Base-by-base conservation (phyloP, 78 protist genomes). In the Dictyostelium capitatum region DNA sequence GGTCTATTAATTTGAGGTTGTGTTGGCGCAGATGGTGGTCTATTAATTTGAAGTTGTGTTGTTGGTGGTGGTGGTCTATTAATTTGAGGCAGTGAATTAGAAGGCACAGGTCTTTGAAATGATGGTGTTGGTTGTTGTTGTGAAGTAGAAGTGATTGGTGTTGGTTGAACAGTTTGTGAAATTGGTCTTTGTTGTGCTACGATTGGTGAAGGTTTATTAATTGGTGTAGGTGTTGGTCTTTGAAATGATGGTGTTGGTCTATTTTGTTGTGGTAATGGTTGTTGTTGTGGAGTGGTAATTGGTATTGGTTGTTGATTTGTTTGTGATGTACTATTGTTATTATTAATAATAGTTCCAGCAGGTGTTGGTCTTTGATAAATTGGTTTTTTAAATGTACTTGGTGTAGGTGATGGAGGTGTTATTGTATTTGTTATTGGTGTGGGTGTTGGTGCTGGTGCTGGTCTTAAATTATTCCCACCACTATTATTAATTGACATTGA, bases 141-240 rank as follows among this genome's bases (percentile, higher is more conserved):
- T 23, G 32, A 23, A 23, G 32, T 5, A n/a, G n/a, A n/a, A n/a
- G n/a, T n/a, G n/a, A n/a, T n/a, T n/a, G n/a, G n/a, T 59, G 9
- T 0, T 11, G 70, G 25, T 62, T 37, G 43, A 37, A 37, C 43
- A 3, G 43, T 37, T 37, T 37, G 43, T 37, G 43, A 37, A 37
- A 37, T 37, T 37, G 43, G 43, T 37, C 43, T 37, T 37, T 62
- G 70, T 25, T 62, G 70, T 11, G 32, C 6, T 25, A 62, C 19
- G 23, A 15, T 62, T n/a, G 70, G 70, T 25, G 70, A 62, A 25
- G 70, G 70, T 62, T 62, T 62, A 62, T 62, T 25, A 62, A 62
- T 25, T 25, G 70, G 28, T 37, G 43, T 37, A n/a, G 70, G 37
- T 5, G 70, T 62, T 62, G 70, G 70, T 25, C 70, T 30, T 62